These are phyloP conservation scores for Casuarina equisetifolia DNA, from an alignment of 306 rosid genomes.

Conservation along the genomic window DNA sequence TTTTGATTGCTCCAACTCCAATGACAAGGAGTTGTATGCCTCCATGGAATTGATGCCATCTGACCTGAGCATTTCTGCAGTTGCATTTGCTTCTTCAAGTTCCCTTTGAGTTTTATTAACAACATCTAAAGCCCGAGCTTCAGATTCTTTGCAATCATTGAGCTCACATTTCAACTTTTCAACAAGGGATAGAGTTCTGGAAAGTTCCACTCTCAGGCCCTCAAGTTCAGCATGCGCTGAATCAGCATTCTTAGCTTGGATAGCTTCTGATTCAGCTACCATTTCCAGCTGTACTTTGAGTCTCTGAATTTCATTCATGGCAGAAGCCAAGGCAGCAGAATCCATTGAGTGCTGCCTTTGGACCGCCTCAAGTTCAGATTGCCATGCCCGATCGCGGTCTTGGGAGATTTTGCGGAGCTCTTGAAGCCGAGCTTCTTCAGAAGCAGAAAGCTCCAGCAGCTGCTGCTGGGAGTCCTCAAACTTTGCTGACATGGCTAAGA, in stretches of 20 bases:
- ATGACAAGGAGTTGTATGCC: conserved; percentile 42
- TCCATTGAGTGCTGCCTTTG: conserved; percentile 91
- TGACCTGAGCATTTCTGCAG: conserved; percentile 48
- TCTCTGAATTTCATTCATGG: conserved; percentile 80
- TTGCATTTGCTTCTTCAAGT: conserved; percentile 58
- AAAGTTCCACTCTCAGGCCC: conserved; percentile 61
- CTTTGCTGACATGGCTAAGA: conserved; percentile 49
- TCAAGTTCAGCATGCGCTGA: conserved; percentile 62
- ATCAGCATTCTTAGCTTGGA: conserved; percentile 48
- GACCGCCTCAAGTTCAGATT: conserved; percentile 87
- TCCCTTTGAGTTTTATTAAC: conserved; percentile 54
- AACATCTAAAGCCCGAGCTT: conserved; percentile 53
- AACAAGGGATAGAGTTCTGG: conserved; percentile 54
- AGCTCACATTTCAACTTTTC: conserved; percentile 65
- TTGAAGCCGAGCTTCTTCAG: conserved; percentile 72
- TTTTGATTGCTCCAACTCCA: conserved; percentile 78
- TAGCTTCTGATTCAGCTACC: conserved; percentile 55
- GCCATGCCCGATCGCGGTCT: conserved; percentile 88
- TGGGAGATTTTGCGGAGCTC: conserved; percentile 78
- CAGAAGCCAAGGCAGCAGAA: conserved; percentile 69
- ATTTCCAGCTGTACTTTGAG: conserved; percentile 74
- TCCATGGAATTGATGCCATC: conserved; percentile 54
- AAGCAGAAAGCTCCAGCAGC: conserved; percentile 62
- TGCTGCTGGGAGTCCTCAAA: conserved; percentile 78
- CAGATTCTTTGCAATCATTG: conserved; percentile 62